phyloP scores from a whole-genome alignment of 768 basidiomycete genomes.

The Filobasidium wieringae region DNA sequence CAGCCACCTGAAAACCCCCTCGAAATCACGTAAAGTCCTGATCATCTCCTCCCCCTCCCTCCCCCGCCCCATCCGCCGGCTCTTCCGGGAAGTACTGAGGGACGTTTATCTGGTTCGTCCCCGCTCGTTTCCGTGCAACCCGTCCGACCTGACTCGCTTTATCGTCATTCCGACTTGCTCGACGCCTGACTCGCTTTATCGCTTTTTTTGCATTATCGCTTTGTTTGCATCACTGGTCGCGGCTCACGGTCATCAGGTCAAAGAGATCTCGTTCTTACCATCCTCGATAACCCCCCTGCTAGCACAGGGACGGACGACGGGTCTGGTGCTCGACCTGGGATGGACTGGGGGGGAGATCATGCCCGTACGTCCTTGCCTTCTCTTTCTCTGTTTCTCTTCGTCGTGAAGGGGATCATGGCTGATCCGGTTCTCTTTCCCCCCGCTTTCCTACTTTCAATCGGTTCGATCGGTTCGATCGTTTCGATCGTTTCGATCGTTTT shows the following conservation, averaged over 20 bases:
- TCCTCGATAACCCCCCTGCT: conserved; percentile 75
- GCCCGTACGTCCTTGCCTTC: conserved; percentile 65
- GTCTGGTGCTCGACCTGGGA: conserved; percentile 85
- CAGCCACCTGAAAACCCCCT: conserved; percentile 84
- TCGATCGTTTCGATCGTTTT: too few relatives aligned
- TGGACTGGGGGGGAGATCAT: conserved; percentile 79
- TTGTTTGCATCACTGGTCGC: not conserved
- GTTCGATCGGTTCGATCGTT: too few relatives aligned
- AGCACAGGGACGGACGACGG: conserved; percentile 77
- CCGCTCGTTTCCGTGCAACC: not conserved
- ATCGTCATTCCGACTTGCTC: not conserved
- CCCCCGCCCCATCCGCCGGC: conserved; percentile 76
- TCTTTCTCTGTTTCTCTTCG: not conserved
- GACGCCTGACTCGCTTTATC: not conserved
- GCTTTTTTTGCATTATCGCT: not conserved
- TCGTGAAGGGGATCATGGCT: not conserved
- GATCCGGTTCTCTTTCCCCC: not conserved
- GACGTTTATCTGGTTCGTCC: conserved; percentile 66
- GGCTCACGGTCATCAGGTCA: conserved; percentile 53
- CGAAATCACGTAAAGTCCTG: conserved; percentile 89
- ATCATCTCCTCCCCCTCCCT: conserved; percentile 80
- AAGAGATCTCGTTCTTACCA: conserved; percentile 84
- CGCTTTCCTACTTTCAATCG: too few relatives aligned
- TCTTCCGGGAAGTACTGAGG: conserved; percentile 72
- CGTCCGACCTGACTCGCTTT: not conserved